A percentile compares a stretch with the other conserved stretches of the same genome.
Evolutionary conservation across 2,329 filamentous ascomycete genomes (phyloP).

Genomic region (Thelonectria blattea): DNA sequence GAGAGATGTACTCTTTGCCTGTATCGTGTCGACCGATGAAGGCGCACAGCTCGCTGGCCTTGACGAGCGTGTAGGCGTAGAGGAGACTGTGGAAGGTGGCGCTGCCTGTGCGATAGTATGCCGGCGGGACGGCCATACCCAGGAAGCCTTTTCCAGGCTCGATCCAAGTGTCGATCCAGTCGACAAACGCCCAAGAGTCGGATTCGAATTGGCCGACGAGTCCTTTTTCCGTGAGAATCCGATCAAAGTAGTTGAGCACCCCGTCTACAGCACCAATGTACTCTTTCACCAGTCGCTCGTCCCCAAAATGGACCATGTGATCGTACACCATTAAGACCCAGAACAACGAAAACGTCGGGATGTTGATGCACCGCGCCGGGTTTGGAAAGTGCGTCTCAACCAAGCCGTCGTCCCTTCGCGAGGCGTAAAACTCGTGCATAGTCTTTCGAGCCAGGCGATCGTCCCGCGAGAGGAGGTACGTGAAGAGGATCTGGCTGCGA

Average conservation of each 20-base stretch:
- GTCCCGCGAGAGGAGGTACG: constrained; percentile 13
- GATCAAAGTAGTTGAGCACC: constrained; percentile 15
- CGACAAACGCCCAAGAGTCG: constrained; percentile 16
- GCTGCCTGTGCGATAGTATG: constrained; percentile 7
- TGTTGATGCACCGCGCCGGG: constrained; percentile 9
- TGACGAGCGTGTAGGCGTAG: constrained; percentile 14
- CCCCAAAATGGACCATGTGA: constrained; percentile 21
- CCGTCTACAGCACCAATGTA: constrained; percentile 17
- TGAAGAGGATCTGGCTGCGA: constrained; percentile 16
- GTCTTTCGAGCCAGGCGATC: constrained; percentile 15
- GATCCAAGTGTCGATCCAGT: constrained; percentile 14
- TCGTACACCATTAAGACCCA: constrained; percentile 20
- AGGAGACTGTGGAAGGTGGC: constrained; percentile 14
- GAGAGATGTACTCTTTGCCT: constrained; percentile 5
- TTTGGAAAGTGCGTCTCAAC: constrained; percentile 18
- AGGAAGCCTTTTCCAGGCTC: constrained; percentile 13
- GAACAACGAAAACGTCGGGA: constrained; percentile 17
- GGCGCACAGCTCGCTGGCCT: constrained; percentile 9
- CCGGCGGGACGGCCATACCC: constrained; percentile 10
- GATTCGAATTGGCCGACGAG: constrained; percentile 18
- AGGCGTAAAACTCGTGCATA: constrained; percentile 21
- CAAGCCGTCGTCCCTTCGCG: constrained; percentile 13
- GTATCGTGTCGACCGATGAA: constrained; percentile 14
- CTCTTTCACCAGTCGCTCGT: constrained; percentile 11
- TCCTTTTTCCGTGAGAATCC: background rate